phyloP scores from a whole-genome alignment of 495 filamentous ascomycete species.

The Durotheca rogersii region DNA sequence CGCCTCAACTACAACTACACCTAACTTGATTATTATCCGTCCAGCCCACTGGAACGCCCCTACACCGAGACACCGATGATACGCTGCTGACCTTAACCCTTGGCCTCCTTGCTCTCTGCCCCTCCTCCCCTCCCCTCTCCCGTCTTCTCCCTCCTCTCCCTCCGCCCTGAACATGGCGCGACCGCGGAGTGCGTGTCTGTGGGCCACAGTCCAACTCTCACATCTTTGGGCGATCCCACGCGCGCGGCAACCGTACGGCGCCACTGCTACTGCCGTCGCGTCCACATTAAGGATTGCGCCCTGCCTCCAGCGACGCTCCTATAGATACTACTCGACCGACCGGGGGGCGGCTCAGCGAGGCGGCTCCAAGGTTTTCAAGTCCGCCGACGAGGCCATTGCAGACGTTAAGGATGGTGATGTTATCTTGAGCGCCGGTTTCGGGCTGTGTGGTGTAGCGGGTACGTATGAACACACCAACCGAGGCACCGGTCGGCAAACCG shows the following conservation, averaged over 20 bases:
- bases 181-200: constrained; percentile 16
- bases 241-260: constrained; percentile 14
- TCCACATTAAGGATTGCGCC: neutral
- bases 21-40: too few relatives aligned
- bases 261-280: neutral
- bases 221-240: constrained; percentile 24
- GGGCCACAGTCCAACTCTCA: constrained; percentile 24
- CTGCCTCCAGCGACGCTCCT: constrained; percentile 1
- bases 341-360: constrained; percentile 35
- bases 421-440: constrained; percentile 61
- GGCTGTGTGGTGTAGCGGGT: constrained; percentile 61
- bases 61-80: constrained; percentile 1
- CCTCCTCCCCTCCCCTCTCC: constrained; percentile 1
- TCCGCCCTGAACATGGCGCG: constrained; percentile 34
- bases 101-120: neutral
- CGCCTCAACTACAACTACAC: too few relatives aligned
- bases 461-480: constrained; percentile 21
- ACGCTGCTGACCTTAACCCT: neutral
- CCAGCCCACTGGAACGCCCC: too few relatives aligned
- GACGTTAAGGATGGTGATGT: constrained; percentile 60
- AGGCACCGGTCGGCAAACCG: neutral
- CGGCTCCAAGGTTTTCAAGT: constrained; percentile 55
- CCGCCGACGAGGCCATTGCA: constrained; percentile 60
- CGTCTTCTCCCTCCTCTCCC: neutral
- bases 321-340: constrained; percentile 28